phyloP scores from a whole-genome alignment of 805 yeast genomes.

The Schwanniomyces vanrijiae region DNA sequence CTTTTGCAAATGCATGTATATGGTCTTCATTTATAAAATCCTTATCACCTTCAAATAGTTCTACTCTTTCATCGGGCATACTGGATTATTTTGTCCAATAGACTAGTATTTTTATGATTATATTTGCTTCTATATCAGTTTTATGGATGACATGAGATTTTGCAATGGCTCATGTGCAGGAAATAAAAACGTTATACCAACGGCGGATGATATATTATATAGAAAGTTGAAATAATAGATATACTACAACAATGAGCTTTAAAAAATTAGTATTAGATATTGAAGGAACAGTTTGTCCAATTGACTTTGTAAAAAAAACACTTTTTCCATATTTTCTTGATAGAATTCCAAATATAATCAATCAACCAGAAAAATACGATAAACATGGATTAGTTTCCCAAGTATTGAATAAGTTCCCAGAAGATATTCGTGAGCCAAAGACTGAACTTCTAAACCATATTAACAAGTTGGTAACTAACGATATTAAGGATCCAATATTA shows the following conservation, averaged over 20 bases:
- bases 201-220: no score
- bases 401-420: slow-evolving; percentile 49
- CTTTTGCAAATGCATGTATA: slow-evolving; percentile 40
- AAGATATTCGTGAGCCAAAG: slow-evolving; percentile 20
- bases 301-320: slow-evolving; percentile 78
- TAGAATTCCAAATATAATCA: slow-evolving; percentile 41
- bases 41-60: slow-evolving; percentile 19
- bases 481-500: slow-evolving; percentile 74
- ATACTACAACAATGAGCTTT: slow-evolving; percentile 6
- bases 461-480: slow-evolving; percentile 54
- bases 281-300: slow-evolving; percentile 94
- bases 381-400: slow-evolving; percentile 22
- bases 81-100: neutral
- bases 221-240: no score
- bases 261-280: slow-evolving; percentile 59
- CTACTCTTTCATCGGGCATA: neutral
- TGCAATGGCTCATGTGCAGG: slow-evolving; percentile 1
- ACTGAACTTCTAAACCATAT: slow-evolving; percentile 48
- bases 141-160: slow-evolving; percentile 1
- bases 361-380: slow-evolving; percentile 29
- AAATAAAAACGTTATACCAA: neutral
- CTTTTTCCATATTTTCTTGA: slow-evolving; percentile 73
- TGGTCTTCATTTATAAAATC: slow-evolving; percentile 36
- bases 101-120: neutral
- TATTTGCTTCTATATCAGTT: neutral